Evolutionary conservation across 2,329 filamentous ascomycete species (phyloP), one percentile per base, ranked within the genome.

Genomic region (Pseudogymnoascus sp.): DNA sequence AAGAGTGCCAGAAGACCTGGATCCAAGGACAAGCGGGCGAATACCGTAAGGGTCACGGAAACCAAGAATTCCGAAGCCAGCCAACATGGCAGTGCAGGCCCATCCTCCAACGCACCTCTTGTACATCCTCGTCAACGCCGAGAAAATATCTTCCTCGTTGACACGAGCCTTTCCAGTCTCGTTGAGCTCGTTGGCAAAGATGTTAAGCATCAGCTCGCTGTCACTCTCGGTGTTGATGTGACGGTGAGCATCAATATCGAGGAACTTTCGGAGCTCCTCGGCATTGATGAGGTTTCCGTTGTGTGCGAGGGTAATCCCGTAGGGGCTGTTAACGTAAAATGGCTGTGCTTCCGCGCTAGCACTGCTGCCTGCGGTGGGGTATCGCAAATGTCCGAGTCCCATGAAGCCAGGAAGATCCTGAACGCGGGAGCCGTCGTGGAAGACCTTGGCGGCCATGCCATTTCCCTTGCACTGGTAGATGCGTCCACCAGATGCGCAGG

Each of bases 391-490:
- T 41, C 84, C 88, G 63, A 96, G 81, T 64, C 90, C 91, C 88
- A 94, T 92, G 74, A 84, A 93, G 35, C 91, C 91, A 11, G 90
- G 88, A 59, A 94, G 81, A 69, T 91, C 85, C 57, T 82, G 77
- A 39, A 92, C 80, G 64, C 88, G 83, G 62, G 84, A 81, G 66
- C 90, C 91, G 65, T 96, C 89, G 60, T 87, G 80, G 75, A 96
- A 96, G 67, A 96, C 91, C 72, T 87, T 89, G 62, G 87, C 83
- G 39, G 89, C 91, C 82, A 96, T 88, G 61, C 91, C 92, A 71
- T 91, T 91, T 66, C 91, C 91, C 77, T 97, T 97, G 78, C 89
- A 88, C 72, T 95, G 90, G 72, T 88, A 93, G 67, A 96, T 87
- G 43, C 90, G 82, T 64, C 92, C 91, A 36, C 89, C 89, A 12